Percentiles rank a stretch among this genome's conserved stretches.
phyloP scores from a whole-genome alignment of 495 filamentous ascomycete genomes.

The Thozetella sp. region DNA sequence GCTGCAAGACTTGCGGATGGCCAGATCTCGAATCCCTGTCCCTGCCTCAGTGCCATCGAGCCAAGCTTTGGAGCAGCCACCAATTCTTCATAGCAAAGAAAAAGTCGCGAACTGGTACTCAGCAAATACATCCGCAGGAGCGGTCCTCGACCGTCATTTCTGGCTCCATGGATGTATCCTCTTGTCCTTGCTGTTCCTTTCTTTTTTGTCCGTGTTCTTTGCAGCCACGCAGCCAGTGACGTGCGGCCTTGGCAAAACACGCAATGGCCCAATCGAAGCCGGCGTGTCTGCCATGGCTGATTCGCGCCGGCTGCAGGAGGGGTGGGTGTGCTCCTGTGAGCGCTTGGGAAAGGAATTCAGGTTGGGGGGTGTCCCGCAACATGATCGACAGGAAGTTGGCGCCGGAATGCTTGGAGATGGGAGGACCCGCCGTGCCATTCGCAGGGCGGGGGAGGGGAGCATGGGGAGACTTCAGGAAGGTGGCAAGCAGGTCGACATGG shows the following conservation, averaged over 20 bases:
- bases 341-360: background rate
- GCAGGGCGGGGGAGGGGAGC: conserved; percentile 7
- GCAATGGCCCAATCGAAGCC: conserved; percentile 10
- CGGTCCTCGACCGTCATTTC: background rate
- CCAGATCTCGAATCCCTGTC: conserved; percentile 1
- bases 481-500: no score
- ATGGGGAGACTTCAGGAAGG: no score
- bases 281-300: conserved; percentile 1
- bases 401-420: conserved; percentile 5
- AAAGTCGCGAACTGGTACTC: conserved; percentile 1
- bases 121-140: background rate
- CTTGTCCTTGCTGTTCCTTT: conserved; percentile 13
- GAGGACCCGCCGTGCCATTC: conserved; percentile 5
- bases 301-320: background rate
- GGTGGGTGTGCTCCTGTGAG: background rate
- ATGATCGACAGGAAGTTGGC: conserved; percentile 11
- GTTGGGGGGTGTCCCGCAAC: conserved; percentile 21
- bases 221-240: conserved; percentile 16
- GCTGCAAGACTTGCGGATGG: background rate
- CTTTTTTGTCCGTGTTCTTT: conserved; percentile 5
- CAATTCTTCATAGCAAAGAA: background rate
- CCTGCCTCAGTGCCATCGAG: conserved; percentile 1
- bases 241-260: conserved; percentile 15
- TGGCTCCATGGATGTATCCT: conserved; percentile 8
- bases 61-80: conserved; percentile 2